A percentile compares a stretch with the other conserved stretches of the same genome.
Evolutionary conservation across 805 yeast species (phyloP).

Genomic region (Yarrowia divulgata): DNA sequence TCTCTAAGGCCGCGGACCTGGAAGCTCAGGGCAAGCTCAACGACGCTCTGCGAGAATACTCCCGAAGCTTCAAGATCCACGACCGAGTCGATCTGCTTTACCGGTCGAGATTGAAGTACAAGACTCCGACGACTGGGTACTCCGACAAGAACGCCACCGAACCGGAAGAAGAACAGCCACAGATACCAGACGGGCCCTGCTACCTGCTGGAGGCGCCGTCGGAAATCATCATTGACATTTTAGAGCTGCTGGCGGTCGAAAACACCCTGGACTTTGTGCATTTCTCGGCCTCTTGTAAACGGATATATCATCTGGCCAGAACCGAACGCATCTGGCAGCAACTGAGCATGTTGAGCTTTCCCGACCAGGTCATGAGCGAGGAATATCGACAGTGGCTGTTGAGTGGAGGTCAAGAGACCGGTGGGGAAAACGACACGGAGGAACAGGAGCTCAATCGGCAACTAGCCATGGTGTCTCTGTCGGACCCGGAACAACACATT

Average conservation of each 20-base stretch:
- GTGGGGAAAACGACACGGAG: slow-evolving; percentile 2
- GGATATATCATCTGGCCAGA: slow-evolving; percentile 2
- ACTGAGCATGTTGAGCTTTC: slow-evolving; percentile 33
- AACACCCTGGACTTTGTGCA: slow-evolving; percentile 33
- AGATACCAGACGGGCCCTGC: slow-evolving; percentile 8
- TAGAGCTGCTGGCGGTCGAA: slow-evolving; percentile 20
- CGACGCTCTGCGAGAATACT: slow-evolving; percentile 29
- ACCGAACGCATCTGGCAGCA: slow-evolving; percentile 35
- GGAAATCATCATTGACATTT: slow-evolving; percentile 33
- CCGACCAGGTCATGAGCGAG: slow-evolving; percentile 31
- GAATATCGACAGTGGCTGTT: slow-evolving; percentile 28
- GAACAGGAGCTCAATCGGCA: slow-evolving; percentile 2
- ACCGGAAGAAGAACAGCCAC: not conserved
- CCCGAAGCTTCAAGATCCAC: slow-evolving; percentile 33
- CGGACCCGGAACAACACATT: slow-evolving; percentile 28
- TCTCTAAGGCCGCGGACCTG: slow-evolving; percentile 2
- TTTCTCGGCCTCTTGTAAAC: slow-evolving; percentile 20
- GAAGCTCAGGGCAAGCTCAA: slow-evolving; percentile 25
- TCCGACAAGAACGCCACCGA: not conserved
- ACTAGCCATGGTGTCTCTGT: slow-evolving; percentile 13
- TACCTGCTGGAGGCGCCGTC: slow-evolving; percentile 32
- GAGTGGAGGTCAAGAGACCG: not conserved
- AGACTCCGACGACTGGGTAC: not conserved
- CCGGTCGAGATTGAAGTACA: slow-evolving; percentile 20
- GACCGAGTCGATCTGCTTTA: slow-evolving; percentile 28